Evolutionary conservation across 1,284 basidiomycete genomes (phyloP).

Genomic region (Moesziomyces antarcticus): DNA sequence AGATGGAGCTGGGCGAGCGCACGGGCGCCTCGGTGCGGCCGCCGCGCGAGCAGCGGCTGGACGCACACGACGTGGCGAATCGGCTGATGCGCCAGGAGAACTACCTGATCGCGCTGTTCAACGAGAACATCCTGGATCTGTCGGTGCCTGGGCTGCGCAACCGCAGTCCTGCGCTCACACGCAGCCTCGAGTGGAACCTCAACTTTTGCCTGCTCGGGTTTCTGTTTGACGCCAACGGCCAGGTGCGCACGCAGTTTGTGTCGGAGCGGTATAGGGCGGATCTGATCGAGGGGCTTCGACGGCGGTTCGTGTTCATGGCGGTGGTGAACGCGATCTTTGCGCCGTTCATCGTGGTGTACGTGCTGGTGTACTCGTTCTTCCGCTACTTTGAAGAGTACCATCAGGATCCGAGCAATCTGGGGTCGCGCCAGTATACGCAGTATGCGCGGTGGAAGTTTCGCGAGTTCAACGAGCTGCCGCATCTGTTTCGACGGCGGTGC

Average conservation of each 20-base stretch:
- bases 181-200: slow-evolving; percentile 94
- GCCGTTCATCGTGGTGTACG: slow-evolving; percentile 96
- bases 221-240: slow-evolving; percentile 86
- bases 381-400: slow-evolving; percentile 99
- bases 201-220: slow-evolving; percentile 93
- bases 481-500: slow-evolving; percentile 86
- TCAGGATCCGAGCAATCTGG: slow-evolving; percentile 94
- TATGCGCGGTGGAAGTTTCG: slow-evolving; percentile 98
- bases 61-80: slow-evolving; percentile 95
- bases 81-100: slow-evolving; percentile 98
- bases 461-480: slow-evolving; percentile 97
- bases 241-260: slow-evolving; percentile 88
- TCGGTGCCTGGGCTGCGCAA: slow-evolving; percentile 73
- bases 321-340: slow-evolving; percentile 92
- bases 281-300: slow-evolving; percentile 81
- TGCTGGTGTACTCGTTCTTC: slow-evolving; percentile 98
- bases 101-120: slow-evolving; percentile 96
- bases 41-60: slow-evolving; percentile 67
- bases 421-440: slow-evolving; percentile 89
- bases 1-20: slow-evolving; percentile 68
- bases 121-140: slow-evolving; percentile 92
- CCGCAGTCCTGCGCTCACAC: slow-evolving; percentile 78
- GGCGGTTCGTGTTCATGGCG: slow-evolving; percentile 95
- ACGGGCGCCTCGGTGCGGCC: slow-evolving; percentile 42
- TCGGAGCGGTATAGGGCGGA: slow-evolving; percentile 81